Evolutionary conservation across 148 eudicot genomes (phyloP).

Genomic region (Chenopodium album): DNA sequence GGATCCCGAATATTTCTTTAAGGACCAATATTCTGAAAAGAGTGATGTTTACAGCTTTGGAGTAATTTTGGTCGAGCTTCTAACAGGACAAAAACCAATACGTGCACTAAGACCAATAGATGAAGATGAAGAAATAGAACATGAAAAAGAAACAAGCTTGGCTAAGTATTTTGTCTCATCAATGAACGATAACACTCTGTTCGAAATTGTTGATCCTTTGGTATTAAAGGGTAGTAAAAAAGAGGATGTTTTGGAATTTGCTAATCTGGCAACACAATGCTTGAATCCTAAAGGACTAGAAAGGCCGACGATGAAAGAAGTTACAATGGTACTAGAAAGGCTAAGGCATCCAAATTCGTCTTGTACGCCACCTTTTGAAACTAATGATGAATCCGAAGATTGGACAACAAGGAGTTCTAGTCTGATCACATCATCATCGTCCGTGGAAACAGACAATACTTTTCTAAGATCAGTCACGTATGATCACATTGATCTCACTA

Average conservation of each 20-base stretch:
- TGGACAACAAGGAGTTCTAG: no score
- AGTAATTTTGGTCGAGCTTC: background rate
- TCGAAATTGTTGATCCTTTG: background rate
- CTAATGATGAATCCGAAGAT: background rate
- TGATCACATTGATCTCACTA: no score
- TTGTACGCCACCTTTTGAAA: no score
- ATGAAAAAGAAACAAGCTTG: background rate
- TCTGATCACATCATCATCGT: no score
- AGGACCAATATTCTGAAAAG: conserved; percentile 33
- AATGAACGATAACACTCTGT: background rate
- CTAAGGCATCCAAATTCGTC: background rate
- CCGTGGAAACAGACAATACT: no score
- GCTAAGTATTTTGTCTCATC: background rate
- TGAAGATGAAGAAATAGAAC: no score
- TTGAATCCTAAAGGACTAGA: background rate
- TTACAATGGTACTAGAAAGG: background rate
- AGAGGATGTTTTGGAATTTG: background rate
- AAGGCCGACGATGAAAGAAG: background rate
- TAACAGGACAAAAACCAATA: background rate
- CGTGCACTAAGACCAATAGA: background rate
- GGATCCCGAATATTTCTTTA: conserved; percentile 38
- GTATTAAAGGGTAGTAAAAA: background rate
- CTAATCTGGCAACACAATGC: background rate
- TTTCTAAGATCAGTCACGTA: no score
- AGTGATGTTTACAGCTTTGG: conserved; percentile 1